Percentiles rank a stretch among this genome's conserved stretches.
These are phyloP conservation scores for Tagetes erecta DNA, from an alignment of 129 eudicot genomes.

Conservation along the genomic window DNA sequence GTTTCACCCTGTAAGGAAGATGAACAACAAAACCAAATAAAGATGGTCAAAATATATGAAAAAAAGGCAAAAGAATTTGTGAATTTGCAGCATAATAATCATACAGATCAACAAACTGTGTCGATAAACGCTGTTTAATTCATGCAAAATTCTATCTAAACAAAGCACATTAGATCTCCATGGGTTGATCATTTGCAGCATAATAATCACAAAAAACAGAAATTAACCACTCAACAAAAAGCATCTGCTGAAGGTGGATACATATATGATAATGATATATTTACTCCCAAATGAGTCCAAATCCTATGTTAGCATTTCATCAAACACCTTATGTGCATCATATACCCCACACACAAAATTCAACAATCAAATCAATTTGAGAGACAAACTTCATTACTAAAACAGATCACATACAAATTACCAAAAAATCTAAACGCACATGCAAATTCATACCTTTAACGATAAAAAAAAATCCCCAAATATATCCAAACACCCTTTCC, in stretches of 20 bases:
- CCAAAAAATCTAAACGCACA: neutral
- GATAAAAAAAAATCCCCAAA: too few relatives aligned
- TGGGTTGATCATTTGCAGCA: conserved; percentile 5
- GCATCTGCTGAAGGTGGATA: neutral
- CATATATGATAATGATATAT: neutral
- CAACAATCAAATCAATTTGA: neutral
- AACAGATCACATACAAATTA: neutral
- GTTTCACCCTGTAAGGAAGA: conserved; percentile 34
- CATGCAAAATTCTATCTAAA: neutral
- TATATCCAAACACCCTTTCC: conserved; percentile 6
- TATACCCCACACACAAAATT: neutral
- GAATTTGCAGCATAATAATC: neutral
- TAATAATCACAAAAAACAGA: neutral
- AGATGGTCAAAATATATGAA: neutral
- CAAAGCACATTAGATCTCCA: neutral
- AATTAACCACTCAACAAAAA: neutral
- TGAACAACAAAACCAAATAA: neutral
- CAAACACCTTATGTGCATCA: conserved; percentile 10
- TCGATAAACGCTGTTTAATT: neutral
- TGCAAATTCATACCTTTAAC: conserved; percentile 29
- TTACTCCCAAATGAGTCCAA: neutral
- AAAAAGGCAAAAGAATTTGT: neutral
- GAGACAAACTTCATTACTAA: neutral
- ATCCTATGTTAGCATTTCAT: neutral
- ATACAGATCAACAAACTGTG: neutral